Evolutionary conservation across 805 yeast genomes (phyloP).

Genomic region (Cyberlindnera euphorbiae): DNA sequence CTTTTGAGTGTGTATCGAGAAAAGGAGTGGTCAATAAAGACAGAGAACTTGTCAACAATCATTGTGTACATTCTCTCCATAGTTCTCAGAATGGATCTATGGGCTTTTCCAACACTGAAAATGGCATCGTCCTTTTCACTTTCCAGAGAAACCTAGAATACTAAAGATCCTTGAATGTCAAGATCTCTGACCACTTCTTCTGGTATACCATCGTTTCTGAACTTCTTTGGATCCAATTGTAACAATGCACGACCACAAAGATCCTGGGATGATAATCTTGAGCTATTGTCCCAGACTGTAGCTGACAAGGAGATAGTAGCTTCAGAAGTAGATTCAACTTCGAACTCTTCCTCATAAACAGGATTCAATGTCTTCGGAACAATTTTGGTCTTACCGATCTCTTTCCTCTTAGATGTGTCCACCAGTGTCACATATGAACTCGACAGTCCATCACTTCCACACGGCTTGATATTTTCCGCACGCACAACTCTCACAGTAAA

Average conservation of each 20-base stretch:
- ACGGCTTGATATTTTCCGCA: constrained; percentile 56
- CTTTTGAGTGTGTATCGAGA: constrained; percentile 55
- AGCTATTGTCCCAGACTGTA: constrained; percentile 66
- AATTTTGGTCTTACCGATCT: constrained; percentile 66
- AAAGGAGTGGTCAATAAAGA: constrained; percentile 51
- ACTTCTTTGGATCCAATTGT: constrained; percentile 56
- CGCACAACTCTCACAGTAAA: constrained; percentile 59
- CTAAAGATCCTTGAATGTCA: constrained; percentile 64
- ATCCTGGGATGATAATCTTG: constrained; percentile 47
- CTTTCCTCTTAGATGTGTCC: constrained; percentile 48
- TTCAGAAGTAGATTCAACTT: constrained; percentile 37
- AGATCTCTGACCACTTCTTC: constrained; percentile 50
- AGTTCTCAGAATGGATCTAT: constrained; percentile 57
- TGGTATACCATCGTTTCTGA: constrained; percentile 65
- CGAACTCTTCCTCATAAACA: constrained; percentile 85
- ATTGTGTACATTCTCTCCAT: constrained; percentile 62
- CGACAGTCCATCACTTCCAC: constrained; percentile 40
- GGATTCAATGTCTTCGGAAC: constrained; percentile 62
- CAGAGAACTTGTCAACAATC: constrained; percentile 69
- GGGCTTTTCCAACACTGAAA: constrained; percentile 74
- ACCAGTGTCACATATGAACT: constrained; percentile 60
- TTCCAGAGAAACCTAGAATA: constrained; percentile 69
- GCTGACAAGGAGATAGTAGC: constrained; percentile 45
- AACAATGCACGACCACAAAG: constrained; percentile 62
- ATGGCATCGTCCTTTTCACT: constrained; percentile 76